Base-by-base conservation (phyloP, 306 rosid species). In the Pterocarpus macrocarpus region DNA sequence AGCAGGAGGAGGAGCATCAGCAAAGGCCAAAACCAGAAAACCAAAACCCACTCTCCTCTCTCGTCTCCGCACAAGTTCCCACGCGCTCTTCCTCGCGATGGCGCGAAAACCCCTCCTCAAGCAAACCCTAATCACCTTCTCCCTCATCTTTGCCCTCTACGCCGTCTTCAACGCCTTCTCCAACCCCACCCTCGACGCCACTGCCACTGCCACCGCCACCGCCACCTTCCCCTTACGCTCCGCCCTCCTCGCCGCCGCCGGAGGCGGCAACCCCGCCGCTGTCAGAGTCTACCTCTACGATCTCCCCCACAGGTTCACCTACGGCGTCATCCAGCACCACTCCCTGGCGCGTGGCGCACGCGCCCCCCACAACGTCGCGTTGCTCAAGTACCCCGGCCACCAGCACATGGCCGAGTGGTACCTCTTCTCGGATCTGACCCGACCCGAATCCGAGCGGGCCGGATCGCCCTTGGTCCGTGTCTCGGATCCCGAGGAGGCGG, bases 401-500 rank as follows among this genome's bases (percentile, higher is more conserved):
- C 98, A 93, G 85, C 96, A 93, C 84, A 95, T 95, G 99, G 87
- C 94, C 8, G 99, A 95, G 79, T 95, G 99, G 99, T 91, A 91
- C 78, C 83, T 95, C 9, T 95, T 83, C 83, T 13, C 76, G 35
- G 97, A 95, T 83, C 89, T 95, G 2, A 30, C 71, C 16, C 86
- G 90, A 57, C 84, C 92, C 64, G 90, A 87, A 0, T 80, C 86
- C 1, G 88, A 83, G 7, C 96, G 97, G 1, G 28, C 68, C 1
- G 92, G 87, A 10, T 93, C 97, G 8, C 87, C 96, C 0, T 83
- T 88, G 0, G 84, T 63, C 49, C 83, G 90, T 63, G 95, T 90
- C 0, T 14, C 61, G 78, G 98, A 93, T 87, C 99, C 98, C 3
- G 97, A 95, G 0, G 97, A 92, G 2, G 99, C 99, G 32, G 98